These are phyloP conservation scores for Smittium mucronatum DNA, from an alignment of 371 early-diverging fungal species.

Conservation along the genomic window DNA sequence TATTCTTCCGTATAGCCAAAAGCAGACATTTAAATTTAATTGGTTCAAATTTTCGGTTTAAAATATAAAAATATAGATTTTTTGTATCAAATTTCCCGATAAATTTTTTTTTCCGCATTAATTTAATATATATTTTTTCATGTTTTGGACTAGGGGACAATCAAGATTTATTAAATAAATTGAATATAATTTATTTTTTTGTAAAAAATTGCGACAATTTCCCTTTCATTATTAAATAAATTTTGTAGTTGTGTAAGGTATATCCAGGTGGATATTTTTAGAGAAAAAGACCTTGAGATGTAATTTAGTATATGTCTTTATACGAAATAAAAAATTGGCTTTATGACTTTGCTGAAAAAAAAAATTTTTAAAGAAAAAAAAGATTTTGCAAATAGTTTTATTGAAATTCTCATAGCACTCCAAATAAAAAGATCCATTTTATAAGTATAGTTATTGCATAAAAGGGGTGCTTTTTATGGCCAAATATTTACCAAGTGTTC, in stretches of 20 bases:
- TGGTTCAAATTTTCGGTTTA: too few species aligned
- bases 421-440: background rate
- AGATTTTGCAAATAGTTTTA: background rate
- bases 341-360: background rate
- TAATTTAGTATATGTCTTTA: background rate
- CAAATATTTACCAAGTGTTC: background rate
- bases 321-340: background rate
- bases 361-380: background rate
- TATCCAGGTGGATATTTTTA: background rate
- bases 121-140: too few species aligned
- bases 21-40: too few species aligned
- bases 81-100: too few species aligned
- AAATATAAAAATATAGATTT: too few species aligned
- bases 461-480: background rate
- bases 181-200: background rate
- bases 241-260: background rate
- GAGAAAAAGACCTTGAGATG: background rate
- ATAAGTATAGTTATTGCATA: background rate
- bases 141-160: too few species aligned
- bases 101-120: too few species aligned
- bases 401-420: background rate
- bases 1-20: too few species aligned
- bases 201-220: background rate
- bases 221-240: background rate
- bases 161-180: conserved; percentile 18